These are phyloP conservation scores for Fusarium paranaense DNA, from an alignment of 2,329 filamentous ascomycete species.

Conservation along the genomic window DNA sequence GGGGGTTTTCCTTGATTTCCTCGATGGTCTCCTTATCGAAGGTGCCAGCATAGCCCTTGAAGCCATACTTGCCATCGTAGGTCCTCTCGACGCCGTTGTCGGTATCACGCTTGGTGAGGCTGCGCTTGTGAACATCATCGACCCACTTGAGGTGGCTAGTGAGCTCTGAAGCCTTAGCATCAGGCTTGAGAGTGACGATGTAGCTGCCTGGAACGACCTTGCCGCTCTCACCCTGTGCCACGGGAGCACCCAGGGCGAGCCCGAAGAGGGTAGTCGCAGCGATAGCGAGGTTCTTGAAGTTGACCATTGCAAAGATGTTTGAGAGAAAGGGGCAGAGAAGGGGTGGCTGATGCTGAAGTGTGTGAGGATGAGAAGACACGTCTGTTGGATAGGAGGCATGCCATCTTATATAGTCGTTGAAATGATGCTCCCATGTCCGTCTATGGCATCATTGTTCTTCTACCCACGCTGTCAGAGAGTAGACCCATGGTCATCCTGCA, in stretches of 20 bases:
- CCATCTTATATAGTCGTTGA: conserved; percentile 37
- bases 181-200: conserved; percentile 72
- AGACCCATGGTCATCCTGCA: conserved; percentile 10
- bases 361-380: conserved; percentile 19
- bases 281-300: conserved; percentile 44
- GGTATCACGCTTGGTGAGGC: conserved; percentile 58
- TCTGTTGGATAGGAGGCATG: neutral
- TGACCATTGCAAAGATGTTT: conserved; percentile 44
- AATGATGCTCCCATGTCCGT: neutral
- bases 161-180: conserved; percentile 57
- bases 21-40: conserved; percentile 56
- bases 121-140: conserved; percentile 65
- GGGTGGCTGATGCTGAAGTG: conserved; percentile 17
- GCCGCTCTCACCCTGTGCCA: conserved; percentile 29
- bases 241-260: conserved; percentile 35
- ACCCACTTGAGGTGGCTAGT: conserved; percentile 61
- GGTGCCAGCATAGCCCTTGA: conserved; percentile 57
- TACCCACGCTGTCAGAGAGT: neutral
- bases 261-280: conserved; percentile 42
- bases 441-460: conserved; percentile 5
- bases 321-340: neutral
- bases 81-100: conserved; percentile 50
- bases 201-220: conserved; percentile 58
- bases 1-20: conserved; percentile 54
- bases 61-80: conserved; percentile 46